Percentiles rank a stretch among this genome's conserved stretches.
Evolutionary conservation across 2,329 filamentous ascomycete species (phyloP).

Genomic region (Pyrenochaeta sp.): DNA sequence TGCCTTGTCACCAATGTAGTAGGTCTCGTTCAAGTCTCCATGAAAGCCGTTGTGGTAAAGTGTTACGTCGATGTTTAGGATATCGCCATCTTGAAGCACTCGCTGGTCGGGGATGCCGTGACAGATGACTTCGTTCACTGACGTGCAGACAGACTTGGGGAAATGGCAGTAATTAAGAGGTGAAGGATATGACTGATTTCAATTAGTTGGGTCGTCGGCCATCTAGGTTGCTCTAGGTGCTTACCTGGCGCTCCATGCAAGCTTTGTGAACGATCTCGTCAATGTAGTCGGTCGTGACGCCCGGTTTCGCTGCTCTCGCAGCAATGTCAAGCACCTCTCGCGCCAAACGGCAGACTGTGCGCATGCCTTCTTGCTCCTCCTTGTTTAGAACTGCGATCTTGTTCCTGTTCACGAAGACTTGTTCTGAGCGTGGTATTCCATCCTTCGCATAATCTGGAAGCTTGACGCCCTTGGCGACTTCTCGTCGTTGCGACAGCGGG

Average conservation of each 20-base stretch:
- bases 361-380: conserved; percentile 85
- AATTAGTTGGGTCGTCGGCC: conserved; percentile 18
- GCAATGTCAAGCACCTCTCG: conserved; percentile 94
- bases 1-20: conserved; percentile 93
- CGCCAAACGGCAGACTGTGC: conserved; percentile 85
- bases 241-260: conserved; percentile 88
- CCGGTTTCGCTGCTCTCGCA: conserved; percentile 82
- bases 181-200: conserved; percentile 84
- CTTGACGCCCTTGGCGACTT: conserved; percentile 78
- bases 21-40: conserved; percentile 96
- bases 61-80: conserved; percentile 95
- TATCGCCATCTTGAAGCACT: conserved; percentile 87
- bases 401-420: conserved; percentile 72
- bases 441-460: conserved; percentile 88
- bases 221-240: conserved; percentile 38
- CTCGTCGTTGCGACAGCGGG: conserved; percentile 47
- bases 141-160: conserved; percentile 97
- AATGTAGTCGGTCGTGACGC: conserved; percentile 93
- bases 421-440: conserved; percentile 74
- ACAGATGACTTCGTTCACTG: conserved; percentile 96
- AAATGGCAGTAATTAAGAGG: conserved; percentile 95
- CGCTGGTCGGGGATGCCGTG: conserved; percentile 97
- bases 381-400: conserved; percentile 84
- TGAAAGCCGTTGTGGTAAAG: conserved; percentile 95
- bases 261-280: conserved; percentile 96